These are phyloP conservation scores for Trypethelium eluteriae DNA, from an alignment of 495 filamentous ascomycete species.

Conservation along the genomic window DNA sequence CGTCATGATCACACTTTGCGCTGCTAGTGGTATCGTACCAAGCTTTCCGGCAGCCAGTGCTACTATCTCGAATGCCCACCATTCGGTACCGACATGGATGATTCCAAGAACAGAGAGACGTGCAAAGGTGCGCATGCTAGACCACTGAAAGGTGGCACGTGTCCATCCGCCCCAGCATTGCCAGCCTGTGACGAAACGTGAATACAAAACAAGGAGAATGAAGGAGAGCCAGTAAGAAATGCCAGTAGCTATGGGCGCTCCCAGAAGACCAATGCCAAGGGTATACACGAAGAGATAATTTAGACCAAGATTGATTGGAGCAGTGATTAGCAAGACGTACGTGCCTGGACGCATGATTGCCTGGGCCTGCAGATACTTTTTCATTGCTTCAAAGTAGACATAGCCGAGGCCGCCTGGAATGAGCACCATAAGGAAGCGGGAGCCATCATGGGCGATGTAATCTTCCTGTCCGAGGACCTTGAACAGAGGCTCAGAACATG, in stretches of 20 bases:
- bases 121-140: slow-evolving; percentile 63
- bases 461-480: slow-evolving; percentile 69
- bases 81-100: slow-evolving; percentile 78
- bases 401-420: slow-evolving; percentile 85
- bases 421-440: slow-evolving; percentile 66
- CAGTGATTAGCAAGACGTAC: slow-evolving; percentile 77
- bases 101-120: slow-evolving; percentile 70
- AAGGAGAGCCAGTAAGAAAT: slow-evolving; percentile 87
- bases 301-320: slow-evolving; percentile 65
- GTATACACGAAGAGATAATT: slow-evolving; percentile 77
- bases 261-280: slow-evolving; percentile 62
- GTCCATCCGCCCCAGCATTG: slow-evolving; percentile 82
- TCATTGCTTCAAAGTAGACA: slow-evolving; percentile 84
- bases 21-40: slow-evolving; percentile 74
- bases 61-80: slow-evolving; percentile 98
- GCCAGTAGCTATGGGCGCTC: slow-evolving; percentile 75
- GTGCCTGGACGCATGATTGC: slow-evolving; percentile 83
- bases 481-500: slow-evolving; percentile 69
- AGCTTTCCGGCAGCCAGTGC: slow-evolving; percentile 77
- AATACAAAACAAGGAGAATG: slow-evolving; percentile 65
- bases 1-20: slow-evolving; percentile 92
- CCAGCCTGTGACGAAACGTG: slow-evolving; percentile 62
- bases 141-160: slow-evolving; percentile 45
- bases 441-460: slow-evolving; percentile 65
- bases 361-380: slow-evolving; percentile 89